Evolutionary conservation across 768 basidiomycete genomes (phyloP).

Genomic region (Pleurotus pulmonarius): DNA sequence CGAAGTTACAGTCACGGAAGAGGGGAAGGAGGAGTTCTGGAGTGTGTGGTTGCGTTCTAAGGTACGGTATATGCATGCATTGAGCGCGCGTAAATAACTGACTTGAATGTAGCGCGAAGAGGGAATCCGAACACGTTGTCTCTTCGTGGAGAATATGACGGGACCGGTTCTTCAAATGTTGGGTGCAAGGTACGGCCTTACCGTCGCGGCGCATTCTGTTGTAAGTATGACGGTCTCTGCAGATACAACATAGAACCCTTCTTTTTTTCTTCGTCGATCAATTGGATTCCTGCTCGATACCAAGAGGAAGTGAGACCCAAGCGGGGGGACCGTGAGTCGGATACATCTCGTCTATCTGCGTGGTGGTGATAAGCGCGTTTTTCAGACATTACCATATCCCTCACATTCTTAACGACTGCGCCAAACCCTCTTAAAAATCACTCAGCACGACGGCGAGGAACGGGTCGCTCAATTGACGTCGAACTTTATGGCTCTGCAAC

Average conservation of each 20-base stretch:
- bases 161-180: constrained; percentile 29
- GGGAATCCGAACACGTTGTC: constrained; percentile 23
- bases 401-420: constrained; percentile 23
- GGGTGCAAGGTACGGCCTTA: constrained; percentile 30
- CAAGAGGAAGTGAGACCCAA: constrained; percentile 26
- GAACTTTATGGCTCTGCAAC: no score
- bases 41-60: constrained; percentile 15
- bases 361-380: no score
- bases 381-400: constrained; percentile 41
- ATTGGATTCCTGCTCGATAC: constrained; percentile 39
- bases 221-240: no score
- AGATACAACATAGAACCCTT: constrained; percentile 39
- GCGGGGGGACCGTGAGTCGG: constrained; percentile 36
- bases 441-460: neutral
- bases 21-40: constrained; percentile 21
- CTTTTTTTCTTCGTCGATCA: constrained; percentile 39
- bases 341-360: no score
- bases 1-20: constrained; percentile 13
- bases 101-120: constrained; percentile 16
- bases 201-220: no score
- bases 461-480: no score
- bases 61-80: constrained; percentile 19
- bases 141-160: constrained; percentile 33
- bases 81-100: no score
- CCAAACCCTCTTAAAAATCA: neutral